phyloP scores from a whole-genome alignment of 2,329 filamentous ascomycete genomes.

The Pleoardoris graminearum region DNA sequence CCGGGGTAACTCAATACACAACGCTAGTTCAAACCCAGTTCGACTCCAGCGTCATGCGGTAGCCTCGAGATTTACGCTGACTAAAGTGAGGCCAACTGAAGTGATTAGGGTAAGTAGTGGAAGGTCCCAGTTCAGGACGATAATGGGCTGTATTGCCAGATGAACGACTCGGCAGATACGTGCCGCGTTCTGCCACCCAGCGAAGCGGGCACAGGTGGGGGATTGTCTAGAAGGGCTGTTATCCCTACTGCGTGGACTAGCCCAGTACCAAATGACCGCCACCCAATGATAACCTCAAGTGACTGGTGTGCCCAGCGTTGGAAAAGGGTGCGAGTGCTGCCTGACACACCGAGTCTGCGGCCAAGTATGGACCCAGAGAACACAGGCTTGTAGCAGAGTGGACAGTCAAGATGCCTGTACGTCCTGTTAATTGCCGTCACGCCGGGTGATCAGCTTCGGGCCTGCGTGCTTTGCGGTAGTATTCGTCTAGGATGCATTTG shows the following conservation, averaged over 20 bases:
- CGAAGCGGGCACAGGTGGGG: slow-evolving; percentile 17
- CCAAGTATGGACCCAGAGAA: slow-evolving; percentile 6
- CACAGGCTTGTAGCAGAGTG: slow-evolving; percentile 16
- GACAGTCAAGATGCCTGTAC: slow-evolving; percentile 18
- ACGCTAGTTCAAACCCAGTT: slow-evolving; percentile 23
- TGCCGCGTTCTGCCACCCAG: slow-evolving; percentile 23
- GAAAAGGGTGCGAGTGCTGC: too few species aligned
- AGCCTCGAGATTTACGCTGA: slow-evolving; percentile 20
- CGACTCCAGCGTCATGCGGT: slow-evolving; percentile 9
- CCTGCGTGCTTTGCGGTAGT: slow-evolving; percentile 24
- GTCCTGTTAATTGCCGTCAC: slow-evolving; percentile 33
- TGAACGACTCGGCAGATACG: slow-evolving; percentile 30
- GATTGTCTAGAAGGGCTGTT: slow-evolving; percentile 14
- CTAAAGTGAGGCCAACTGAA: slow-evolving; percentile 32
- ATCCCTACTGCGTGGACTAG: slow-evolving; percentile 6
- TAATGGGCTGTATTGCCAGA: slow-evolving; percentile 26
- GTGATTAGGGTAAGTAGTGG: slow-evolving; percentile 30
- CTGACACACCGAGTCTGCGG: too few species aligned
- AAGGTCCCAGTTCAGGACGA: slow-evolving; percentile 24
- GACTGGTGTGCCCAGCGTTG: slow-evolving; percentile 22
- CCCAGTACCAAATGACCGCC: slow-evolving; percentile 16
- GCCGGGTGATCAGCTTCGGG: slow-evolving; percentile 31
- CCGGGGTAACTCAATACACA: slow-evolving; percentile 27
- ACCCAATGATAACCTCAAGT: slow-evolving; percentile 21
- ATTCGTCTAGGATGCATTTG: slow-evolving; percentile 24